Evolutionary conservation across 1,284 basidiomycete genomes (phyloP).

Genomic region (Coniferiporia sulphurascens): DNA sequence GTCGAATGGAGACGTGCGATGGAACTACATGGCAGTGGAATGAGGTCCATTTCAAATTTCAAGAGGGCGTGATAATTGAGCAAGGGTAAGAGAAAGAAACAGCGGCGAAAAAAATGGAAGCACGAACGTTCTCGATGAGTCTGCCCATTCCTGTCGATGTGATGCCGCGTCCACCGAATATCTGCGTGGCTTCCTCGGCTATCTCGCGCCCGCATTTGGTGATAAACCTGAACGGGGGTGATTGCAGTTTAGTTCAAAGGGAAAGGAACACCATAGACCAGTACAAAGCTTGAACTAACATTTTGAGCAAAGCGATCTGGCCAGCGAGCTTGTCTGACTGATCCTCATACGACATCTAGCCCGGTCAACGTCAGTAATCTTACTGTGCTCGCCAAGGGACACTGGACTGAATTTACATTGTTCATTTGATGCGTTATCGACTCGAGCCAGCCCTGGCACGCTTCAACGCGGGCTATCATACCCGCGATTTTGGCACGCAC

Average conservation of each 20-base stretch:
- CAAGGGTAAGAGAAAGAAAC: constrained; percentile 8
- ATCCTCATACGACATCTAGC: constrained; percentile 74
- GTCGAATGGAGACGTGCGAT: constrained; percentile 36
- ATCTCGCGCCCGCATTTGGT: constrained; percentile 66
- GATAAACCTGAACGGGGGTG: constrained; percentile 45
- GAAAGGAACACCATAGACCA: too few species aligned
- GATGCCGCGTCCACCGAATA: constrained; percentile 60
- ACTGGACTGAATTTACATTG: constrained; percentile 48
- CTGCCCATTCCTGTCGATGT: constrained; percentile 64
- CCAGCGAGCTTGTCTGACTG: constrained; percentile 75
- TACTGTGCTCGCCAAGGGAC: not conserved
- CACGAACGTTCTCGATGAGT: constrained; percentile 53
- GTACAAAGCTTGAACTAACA: constrained; percentile 37
- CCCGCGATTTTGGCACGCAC: constrained; percentile 82
- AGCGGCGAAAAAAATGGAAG: not conserved
- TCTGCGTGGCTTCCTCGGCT: constrained; percentile 62
- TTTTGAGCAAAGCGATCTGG: constrained; percentile 67
- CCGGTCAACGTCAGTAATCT: not conserved
- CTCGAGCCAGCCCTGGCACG: constrained; percentile 88
- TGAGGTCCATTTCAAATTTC: too few species aligned
- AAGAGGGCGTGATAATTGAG: not conserved
- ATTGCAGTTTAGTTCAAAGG: too few species aligned
- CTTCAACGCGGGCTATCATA: constrained; percentile 89
- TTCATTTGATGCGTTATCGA: constrained; percentile 89
- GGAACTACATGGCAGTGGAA: constrained; percentile 29